Conservation (phyloP, 2,329 filamentous ascomycete genomes). For the Ceratocystis ficicola region DNA sequence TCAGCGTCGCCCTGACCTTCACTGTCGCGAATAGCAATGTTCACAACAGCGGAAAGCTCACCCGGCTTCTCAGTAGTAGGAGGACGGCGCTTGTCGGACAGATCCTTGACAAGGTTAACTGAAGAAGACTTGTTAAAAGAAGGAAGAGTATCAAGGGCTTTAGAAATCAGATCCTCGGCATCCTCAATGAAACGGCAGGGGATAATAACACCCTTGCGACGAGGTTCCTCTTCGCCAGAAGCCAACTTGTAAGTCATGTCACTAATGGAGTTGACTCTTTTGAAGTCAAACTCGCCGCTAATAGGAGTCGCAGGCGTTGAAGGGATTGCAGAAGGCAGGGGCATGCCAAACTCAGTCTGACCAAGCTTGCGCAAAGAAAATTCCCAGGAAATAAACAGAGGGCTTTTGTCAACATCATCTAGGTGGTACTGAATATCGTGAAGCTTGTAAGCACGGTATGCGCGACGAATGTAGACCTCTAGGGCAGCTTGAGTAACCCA, state of each 20-base stretch:
- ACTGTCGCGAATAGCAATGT: constrained; percentile 79
- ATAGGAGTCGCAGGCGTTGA: constrained; percentile 68
- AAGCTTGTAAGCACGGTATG: constrained; percentile 89
- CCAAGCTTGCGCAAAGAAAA: constrained; percentile 90
- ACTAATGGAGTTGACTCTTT: constrained; percentile 86
- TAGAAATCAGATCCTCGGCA: constrained; percentile 71
- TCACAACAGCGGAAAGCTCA: constrained; percentile 83
- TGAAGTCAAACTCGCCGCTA: constrained; percentile 51
- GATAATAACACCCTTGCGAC: constrained; percentile 84
- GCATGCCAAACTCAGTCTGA: constrained; percentile 76
- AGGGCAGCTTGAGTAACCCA: constrained; percentile 90
- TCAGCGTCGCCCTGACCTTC: constrained; percentile 75
- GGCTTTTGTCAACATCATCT: constrained; percentile 53
- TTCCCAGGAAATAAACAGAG: constrained; percentile 84
- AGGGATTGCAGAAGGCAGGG: constrained; percentile 65
- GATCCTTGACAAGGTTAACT: constrained; percentile 51
- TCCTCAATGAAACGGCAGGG: constrained; percentile 91
- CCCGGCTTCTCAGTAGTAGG: constrained; percentile 47
- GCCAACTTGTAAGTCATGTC: constrained; percentile 78
- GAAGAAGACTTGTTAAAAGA: constrained; percentile 41
- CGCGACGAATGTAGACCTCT: constrained; percentile 90
- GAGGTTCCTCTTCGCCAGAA: constrained; percentile 57
- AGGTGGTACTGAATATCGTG: constrained; percentile 84
- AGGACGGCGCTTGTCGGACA: constrained; percentile 59
- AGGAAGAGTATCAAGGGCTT: constrained; percentile 75